Evolutionary conservation across 306 rosid species (phyloP).

Genomic region (Canavalia gladiata): DNA sequence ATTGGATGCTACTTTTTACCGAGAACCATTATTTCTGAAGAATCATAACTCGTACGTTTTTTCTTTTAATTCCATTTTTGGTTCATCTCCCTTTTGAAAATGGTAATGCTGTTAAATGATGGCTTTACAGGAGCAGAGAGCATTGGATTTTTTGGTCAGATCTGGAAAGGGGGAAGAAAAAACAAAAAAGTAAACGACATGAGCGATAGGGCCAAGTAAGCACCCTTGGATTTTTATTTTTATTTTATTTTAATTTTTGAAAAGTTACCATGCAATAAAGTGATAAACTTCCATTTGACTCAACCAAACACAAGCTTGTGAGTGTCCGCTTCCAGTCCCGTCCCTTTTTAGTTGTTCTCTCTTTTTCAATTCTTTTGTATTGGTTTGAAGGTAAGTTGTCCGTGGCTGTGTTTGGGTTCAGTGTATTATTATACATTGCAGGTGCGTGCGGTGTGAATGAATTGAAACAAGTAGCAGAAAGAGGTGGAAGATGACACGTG

Average conservation of each 20-base stretch:
- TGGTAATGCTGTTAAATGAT: neutral
- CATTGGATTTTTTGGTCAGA: constrained; percentile 11
- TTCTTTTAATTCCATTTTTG: neutral
- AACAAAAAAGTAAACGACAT: neutral
- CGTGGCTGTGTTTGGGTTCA: neutral
- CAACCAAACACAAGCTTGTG: constrained; percentile 13
- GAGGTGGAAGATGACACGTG: constrained; percentile 20
- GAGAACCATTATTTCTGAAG: constrained; percentile 1
- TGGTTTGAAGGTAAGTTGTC: constrained; percentile 5
- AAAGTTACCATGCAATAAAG: too few species aligned
- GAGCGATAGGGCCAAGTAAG: neutral
- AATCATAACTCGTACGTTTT: constrained; percentile 11
- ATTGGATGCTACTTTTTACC: constrained; percentile 46
- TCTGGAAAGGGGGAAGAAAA: constrained; percentile 5
- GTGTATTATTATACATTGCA: too few species aligned
- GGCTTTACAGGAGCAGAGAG: neutral
- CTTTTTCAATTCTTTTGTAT: neutral
- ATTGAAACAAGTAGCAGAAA: constrained; percentile 38
- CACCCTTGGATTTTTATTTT: neutral
- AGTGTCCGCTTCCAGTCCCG: constrained; percentile 54
- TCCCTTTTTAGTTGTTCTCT: constrained; percentile 27
- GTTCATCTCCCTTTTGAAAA: neutral
- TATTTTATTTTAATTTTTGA: neutral
- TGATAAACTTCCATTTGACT: too few species aligned
- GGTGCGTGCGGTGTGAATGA: too few species aligned